Base-by-base conservation (phyloP, 2,329 filamentous ascomycete genomes). In the Xylogone sp. region DNA sequence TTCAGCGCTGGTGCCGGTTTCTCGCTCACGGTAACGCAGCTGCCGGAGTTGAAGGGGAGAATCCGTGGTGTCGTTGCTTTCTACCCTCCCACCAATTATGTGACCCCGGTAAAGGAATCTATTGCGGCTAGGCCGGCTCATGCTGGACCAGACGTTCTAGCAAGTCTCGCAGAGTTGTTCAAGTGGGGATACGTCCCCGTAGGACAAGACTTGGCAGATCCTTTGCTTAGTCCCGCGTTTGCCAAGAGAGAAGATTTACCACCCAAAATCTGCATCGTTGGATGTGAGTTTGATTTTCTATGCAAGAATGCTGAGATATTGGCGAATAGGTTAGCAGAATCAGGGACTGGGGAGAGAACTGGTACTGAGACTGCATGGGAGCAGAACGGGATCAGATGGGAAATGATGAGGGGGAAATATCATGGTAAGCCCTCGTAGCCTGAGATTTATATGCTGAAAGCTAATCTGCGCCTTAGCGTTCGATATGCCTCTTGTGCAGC, bases 1-100 rank as follows among this genome's bases (percentile, higher is more conserved):
- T 80, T 75, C 63, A 76, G 74, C 29, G 77, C 77, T 0, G 78
- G 78, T 21, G 78, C 71, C 2, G 79, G 77, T 58, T 65, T 81
- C 1, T 59, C 71, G 1, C 63, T 80, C 1, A 62, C 68, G 6
- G 70, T 69, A 0, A 59, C 68, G 13, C 74, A 77, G 56, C 57
- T 73, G 9, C 66, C 68, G 0, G 60, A 55, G 13, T 56, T 78
- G 29, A 52, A 56, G 31, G 53, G 48, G 13, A 59, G 49, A 45
- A 52, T 73, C 12, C 57, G 61, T 4, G 75, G 71, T 0, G 66
- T 71, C 0, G 59, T 77, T 7, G 64, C 72, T 2, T 64, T 76
- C 43, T 80, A 76, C 53, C 72, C 76, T 1, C 62, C 71, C 2
- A 62, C 72, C 5, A 75, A 79, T 57, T 70, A 73, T 29, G 64